Evolutionary conservation across 139 green algal genomes (phyloP).

Genomic region (Chlamydomonas applanata): DNA sequence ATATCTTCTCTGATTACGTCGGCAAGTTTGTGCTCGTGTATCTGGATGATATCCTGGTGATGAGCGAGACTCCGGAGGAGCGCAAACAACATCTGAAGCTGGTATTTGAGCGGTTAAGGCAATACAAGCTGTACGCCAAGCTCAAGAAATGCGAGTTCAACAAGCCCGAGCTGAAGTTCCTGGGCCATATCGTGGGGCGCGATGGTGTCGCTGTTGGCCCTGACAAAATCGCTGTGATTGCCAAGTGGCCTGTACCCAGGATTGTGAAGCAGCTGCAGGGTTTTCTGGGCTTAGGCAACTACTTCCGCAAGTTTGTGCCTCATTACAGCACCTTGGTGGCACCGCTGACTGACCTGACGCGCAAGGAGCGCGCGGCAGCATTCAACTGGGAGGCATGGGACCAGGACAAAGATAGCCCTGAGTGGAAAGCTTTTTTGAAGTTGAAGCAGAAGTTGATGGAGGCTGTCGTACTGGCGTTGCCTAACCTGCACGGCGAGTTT

Average conservation of each 20-base stretch:
- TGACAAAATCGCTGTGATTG: constrained; percentile 34
- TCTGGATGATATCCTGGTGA: constrained; percentile 50
- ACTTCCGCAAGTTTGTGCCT: constrained; percentile 43
- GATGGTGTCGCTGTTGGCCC: constrained; percentile 32
- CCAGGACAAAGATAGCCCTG: neutral
- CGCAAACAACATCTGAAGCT: constrained; percentile 26
- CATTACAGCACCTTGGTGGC: constrained; percentile 34
- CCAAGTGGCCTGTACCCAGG: constrained; percentile 32
- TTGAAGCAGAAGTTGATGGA: constrained; percentile 2
- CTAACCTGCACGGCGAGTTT: constrained; percentile 16
- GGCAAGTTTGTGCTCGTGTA: constrained; percentile 47
- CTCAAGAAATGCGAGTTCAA: constrained; percentile 24
- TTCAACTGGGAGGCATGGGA: neutral
- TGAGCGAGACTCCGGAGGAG: constrained; percentile 28
- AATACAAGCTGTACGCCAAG: constrained; percentile 28
- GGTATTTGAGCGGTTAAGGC: constrained; percentile 26
- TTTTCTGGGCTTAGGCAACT: constrained; percentile 50
- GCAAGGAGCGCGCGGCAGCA: neutral
- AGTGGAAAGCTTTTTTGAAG: neutral
- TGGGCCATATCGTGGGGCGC: constrained; percentile 25
- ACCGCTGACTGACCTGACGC: constrained; percentile 36
- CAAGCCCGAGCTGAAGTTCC: constrained; percentile 13
- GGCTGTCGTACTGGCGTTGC: constrained; percentile 27
- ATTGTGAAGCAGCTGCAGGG: constrained; percentile 25
- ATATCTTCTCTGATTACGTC: constrained; percentile 38